These are phyloP conservation scores for Trichomonas tenax DNA, from an alignment of 208 protist genomes.

Conservation along the genomic window DNA sequence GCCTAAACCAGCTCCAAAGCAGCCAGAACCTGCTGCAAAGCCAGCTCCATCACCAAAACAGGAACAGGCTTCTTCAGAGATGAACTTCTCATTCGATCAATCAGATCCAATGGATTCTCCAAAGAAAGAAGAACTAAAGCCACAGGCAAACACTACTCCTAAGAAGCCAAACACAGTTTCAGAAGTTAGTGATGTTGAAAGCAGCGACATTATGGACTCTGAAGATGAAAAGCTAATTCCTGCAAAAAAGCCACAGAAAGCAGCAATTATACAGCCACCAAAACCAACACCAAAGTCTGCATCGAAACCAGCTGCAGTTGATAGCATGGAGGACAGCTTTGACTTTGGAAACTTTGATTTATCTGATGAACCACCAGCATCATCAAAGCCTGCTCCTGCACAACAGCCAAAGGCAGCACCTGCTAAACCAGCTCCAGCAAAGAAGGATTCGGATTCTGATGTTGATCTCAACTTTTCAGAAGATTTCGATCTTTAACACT, in stretches of 20 bases:
- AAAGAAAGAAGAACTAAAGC: neutral
- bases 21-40: neutral
- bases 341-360: neutral
- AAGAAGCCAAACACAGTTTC: neutral
- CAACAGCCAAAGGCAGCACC: neutral
- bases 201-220: neutral
- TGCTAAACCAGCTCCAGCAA: neutral
- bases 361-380: neutral
- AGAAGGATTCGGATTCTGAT: neutral
- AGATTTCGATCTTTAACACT: neutral
- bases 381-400: neutral
- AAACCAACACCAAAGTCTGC: no score
- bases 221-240: neutral
- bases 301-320: neutral
- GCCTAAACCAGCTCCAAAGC: neutral
- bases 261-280: neutral
- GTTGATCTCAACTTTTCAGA: neutral
- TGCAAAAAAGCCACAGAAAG: neutral
- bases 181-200: neutral
- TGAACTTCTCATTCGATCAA: neutral
- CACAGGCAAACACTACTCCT: neutral
- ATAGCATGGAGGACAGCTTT: neutral
- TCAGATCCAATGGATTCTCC: neutral
- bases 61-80: neutral
- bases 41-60: neutral